A percentile compares a stretch with the other conserved stretches of the same genome.
These are phyloP conservation scores for Coemansia sp. DNA, from an alignment of 192 early-diverging fungal genomes.

Conservation along the genomic window DNA sequence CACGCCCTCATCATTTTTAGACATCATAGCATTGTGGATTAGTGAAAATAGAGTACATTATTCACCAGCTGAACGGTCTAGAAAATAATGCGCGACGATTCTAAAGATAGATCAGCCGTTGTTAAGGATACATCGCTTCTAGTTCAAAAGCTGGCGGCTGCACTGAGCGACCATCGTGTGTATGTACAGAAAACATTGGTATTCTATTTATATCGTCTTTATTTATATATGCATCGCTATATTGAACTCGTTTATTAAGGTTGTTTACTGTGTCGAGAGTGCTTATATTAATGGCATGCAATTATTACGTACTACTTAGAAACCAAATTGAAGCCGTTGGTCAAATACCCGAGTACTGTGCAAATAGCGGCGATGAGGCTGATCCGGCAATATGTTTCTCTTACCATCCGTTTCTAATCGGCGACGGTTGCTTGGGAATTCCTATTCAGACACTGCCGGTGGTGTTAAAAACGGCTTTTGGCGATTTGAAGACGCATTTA, in stretches of 20 bases:
- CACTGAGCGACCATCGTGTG: conserved; percentile 17
- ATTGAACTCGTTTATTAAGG: not conserved
- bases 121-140: not conserved
- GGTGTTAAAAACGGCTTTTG: conserved; percentile 14
- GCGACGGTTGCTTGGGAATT: conserved; percentile 24
- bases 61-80: too few species aligned
- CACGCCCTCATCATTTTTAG: not conserved
- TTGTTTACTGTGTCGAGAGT: conserved; percentile 6
- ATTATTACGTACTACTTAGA: too few species aligned
- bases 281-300: conserved; percentile 18
- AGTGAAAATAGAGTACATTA: too few species aligned
- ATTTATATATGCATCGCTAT: too few species aligned
- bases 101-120: too few species aligned
- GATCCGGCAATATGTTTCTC: too few species aligned
- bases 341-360: too few species aligned
- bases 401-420: conserved; percentile 22
- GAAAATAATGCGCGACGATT: too few species aligned
- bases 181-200: conserved; percentile 12
- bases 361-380: too few species aligned
- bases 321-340: too few species aligned
- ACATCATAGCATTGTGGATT: too few species aligned
- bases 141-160: conserved; percentile 15
- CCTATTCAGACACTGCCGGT: conserved; percentile 11
- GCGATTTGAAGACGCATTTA: not conserved
- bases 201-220: too few species aligned